phyloP scores from a whole-genome alignment of 2,329 filamentous ascomycete species.

The Colletotrichum zoysiae region DNA sequence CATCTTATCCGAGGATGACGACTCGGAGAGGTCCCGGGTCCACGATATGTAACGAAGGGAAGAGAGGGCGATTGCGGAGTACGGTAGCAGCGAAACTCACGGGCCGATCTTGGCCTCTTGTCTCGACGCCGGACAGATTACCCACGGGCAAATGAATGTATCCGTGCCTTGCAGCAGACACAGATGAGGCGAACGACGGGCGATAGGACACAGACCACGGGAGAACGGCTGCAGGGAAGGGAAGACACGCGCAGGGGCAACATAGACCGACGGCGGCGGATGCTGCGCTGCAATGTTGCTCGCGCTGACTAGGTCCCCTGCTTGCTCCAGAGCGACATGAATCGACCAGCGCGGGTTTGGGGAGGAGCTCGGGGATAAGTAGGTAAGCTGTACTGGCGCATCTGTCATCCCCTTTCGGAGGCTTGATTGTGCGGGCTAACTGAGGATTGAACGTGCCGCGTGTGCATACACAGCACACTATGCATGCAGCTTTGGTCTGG shows the following conservation, averaged over 20 bases:
- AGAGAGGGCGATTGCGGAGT: constrained; percentile 26
- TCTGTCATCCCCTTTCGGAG: constrained; percentile 3
- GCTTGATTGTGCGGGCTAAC: constrained; percentile 6
- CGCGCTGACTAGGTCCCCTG: constrained; percentile 36
- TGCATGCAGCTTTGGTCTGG: constrained; percentile 11
- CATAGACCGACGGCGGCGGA: constrained; percentile 35
- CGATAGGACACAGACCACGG: constrained; percentile 42
- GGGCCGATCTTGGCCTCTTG: constrained; percentile 28
- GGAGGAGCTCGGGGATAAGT: constrained; percentile 21
- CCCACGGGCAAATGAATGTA: constrained; percentile 16
- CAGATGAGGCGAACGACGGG: constrained; percentile 39
- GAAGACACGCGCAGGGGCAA: constrained; percentile 41
- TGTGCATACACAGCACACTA: constrained; percentile 18
- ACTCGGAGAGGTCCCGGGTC: constrained; percentile 8
- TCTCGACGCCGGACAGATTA: constrained; percentile 17
- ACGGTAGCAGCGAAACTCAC: constrained; percentile 16
- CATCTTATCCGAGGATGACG: constrained; percentile 21
- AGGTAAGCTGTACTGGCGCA: constrained; percentile 27
- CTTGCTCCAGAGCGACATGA: constrained; percentile 25
- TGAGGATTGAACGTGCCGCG: constrained; percentile 14
- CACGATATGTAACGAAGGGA: constrained; percentile 36
- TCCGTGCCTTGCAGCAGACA: constrained; percentile 39
- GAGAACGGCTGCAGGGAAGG: constrained; percentile 42
- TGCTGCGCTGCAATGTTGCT: constrained; percentile 40
- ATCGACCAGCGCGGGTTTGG: constrained; percentile 13